Conservation (phyloP, 345 rosid genomes). For the Gossypium rotundifolium region DNA sequence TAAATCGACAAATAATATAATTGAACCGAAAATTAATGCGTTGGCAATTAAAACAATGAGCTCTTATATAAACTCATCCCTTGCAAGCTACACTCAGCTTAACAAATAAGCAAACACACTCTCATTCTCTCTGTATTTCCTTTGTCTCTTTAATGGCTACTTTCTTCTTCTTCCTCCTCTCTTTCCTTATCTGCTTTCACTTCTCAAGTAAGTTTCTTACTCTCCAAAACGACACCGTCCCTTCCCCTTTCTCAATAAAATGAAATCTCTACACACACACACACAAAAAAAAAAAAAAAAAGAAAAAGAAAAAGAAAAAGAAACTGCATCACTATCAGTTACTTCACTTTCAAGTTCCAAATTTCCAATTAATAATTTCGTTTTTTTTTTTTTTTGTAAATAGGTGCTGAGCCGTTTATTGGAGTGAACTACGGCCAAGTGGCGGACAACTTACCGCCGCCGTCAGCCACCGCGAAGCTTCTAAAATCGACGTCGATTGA, state of each 20-base stretch:
- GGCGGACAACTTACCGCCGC: constrained; percentile 90
- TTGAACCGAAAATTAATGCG: too few species aligned
- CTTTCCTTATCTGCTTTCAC: constrained; percentile 25
- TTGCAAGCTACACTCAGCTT: constrained; percentile 1
- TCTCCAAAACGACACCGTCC: not conserved
- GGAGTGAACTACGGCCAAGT: constrained; percentile 89
- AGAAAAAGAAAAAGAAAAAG: not conserved
- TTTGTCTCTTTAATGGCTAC: constrained; percentile 23
- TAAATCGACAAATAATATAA: too few species aligned
- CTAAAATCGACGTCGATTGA: constrained; percentile 65
- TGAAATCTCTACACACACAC: not conserved
- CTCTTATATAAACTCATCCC: not conserved
- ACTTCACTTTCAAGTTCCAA: not conserved
- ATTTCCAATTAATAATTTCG: not conserved
- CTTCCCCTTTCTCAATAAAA: not conserved
- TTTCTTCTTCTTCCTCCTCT: constrained; percentile 20
- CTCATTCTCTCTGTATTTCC: not conserved
- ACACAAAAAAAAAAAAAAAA: not conserved
- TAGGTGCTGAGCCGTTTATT: constrained; percentile 70
- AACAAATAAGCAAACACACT: constrained; percentile 1
- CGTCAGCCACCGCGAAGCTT: constrained; percentile 73
- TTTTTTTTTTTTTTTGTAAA: not conserved
- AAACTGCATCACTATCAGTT: not conserved
- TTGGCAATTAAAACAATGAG: too few species aligned
- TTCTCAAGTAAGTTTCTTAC: constrained; percentile 40